Percentiles rank a stretch among this genome's conserved stretches.
Evolutionary conservation across 768 basidiomycete species (phyloP).

Genomic region (Calocybe indica): DNA sequence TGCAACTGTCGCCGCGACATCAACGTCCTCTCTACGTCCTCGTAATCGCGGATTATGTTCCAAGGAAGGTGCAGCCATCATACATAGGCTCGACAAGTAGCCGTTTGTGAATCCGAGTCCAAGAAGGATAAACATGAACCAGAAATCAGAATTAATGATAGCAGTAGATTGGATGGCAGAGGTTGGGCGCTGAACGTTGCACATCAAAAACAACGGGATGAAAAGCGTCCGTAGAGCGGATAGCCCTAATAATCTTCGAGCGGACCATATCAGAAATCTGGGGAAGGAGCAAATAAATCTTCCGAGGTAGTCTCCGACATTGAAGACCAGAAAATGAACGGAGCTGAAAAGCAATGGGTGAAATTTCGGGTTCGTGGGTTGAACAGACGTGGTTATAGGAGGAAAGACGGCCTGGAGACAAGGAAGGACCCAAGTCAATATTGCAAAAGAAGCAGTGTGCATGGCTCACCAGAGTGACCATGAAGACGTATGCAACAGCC

Average conservation of each 20-base stretch:
- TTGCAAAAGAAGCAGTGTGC: not conserved
- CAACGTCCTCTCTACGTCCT: constrained; percentile 71
- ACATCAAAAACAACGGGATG: constrained; percentile 82
- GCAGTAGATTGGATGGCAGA: constrained; percentile 27
- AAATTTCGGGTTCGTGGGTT: constrained; percentile 53
- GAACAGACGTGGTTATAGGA: constrained; percentile 74
- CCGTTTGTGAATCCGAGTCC: constrained; percentile 78
- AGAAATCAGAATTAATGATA: constrained; percentile 67
- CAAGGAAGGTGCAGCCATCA: constrained; percentile 80
- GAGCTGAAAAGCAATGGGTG: constrained; percentile 84
- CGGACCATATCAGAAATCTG: constrained; percentile 61
- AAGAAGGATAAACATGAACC: constrained; percentile 72
- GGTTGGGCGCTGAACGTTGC: constrained; percentile 64
- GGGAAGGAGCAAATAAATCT: constrained; percentile 66
- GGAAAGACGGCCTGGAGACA: constrained; percentile 73
- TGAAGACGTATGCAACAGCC: constrained; percentile 70
- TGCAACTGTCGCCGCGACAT: constrained; percentile 77
- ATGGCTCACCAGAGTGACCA: constrained; percentile 68
- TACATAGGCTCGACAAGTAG: constrained; percentile 68
- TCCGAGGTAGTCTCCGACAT: constrained; percentile 65
- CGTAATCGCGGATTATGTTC: constrained; percentile 72
- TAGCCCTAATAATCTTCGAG: constrained; percentile 51
- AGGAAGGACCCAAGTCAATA: constrained; percentile 4
- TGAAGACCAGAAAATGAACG: constrained; percentile 73
- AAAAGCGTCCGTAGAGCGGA: constrained; percentile 74